Evolutionary conservation across 192 early-diverging fungal genomes (phyloP).

Genomic region (Phlyctochytrium bullatum): DNA sequence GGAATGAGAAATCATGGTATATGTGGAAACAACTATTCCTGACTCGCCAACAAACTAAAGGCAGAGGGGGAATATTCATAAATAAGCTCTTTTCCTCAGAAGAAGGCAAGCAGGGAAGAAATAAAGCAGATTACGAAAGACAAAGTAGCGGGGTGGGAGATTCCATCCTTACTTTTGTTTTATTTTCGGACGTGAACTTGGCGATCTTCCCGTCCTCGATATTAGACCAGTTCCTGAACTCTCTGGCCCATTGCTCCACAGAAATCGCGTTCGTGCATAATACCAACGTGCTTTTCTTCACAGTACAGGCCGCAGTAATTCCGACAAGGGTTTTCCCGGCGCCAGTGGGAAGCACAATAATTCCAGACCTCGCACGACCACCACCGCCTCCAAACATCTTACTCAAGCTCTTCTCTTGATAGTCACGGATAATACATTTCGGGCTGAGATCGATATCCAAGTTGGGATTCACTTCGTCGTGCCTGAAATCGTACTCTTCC

Average conservation of each 20-base stretch:
- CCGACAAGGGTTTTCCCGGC: constrained; percentile 99
- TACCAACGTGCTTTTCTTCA: constrained; percentile 96
- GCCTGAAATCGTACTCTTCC: constrained; percentile 97
- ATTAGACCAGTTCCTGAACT: constrained; percentile 95
- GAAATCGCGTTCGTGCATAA: constrained; percentile 90
- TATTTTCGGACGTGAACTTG: constrained; percentile 91
- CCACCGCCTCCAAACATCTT: constrained; percentile 98
- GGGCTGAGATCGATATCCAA: constrained; percentile 89
- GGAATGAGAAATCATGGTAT: constrained; percentile 96
- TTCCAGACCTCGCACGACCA: constrained; percentile 82
- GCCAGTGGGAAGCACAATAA: constrained; percentile 97
- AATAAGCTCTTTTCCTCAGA: neutral
- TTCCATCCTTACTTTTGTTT: constrained; percentile 62
- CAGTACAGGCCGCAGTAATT: constrained; percentile 97
- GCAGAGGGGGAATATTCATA: constrained; percentile 3
- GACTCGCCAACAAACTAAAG: constrained; percentile 78
- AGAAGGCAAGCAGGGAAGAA: neutral
- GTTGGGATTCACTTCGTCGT: constrained; percentile 70
- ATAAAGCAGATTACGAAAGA: neutral
- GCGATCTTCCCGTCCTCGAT: constrained; percentile 93
- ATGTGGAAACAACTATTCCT: constrained; percentile 96
- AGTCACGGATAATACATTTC: constrained; percentile 92
- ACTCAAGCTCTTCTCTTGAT: constrained; percentile 94
- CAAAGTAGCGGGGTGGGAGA: no score
- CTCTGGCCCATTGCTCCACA: constrained; percentile 98